Base-by-base conservation (phyloP, 352 stramenopile species). In the Phytopythium sindhum region DNA sequence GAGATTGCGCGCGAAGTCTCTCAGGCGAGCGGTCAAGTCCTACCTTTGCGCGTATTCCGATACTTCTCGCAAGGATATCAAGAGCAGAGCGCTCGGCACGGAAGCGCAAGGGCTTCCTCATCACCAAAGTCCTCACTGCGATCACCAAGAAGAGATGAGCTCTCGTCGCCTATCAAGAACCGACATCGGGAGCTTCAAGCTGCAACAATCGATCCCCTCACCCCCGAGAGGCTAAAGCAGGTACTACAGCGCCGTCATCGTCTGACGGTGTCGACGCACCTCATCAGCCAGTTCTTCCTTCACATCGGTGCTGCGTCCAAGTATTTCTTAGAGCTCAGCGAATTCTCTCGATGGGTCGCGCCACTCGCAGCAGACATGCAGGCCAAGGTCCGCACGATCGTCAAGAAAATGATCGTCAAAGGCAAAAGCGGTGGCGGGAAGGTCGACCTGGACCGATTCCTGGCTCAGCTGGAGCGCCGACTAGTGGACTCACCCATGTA, bases 241-340 rank as follows among this genome's bases (percentile, higher is more conserved):
- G 58, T 72, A 0, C 64, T 88, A 11, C 65, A 74, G 11, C 57
- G 44, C 29, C 24, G 61, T 3, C 67, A 82, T 59, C 57, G 58
- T 12, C 26, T 89, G 4, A 55, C 80, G 8, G 75, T 71, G 0
- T 86, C 75, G 2, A 80, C 58, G 1, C 69, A 85, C 15, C 67
- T 86, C 1, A 56, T 86, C 54, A 65, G 70, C 9, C 79, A 86
- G 51, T 89, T 86, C 57, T 89, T 86, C 56, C 44, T 76, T 21
- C 69, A 83, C 26, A 74, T 86, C 17, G 80, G 80, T 0, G 70
- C 75, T 0, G 14, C 56, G 0, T 83, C 74, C 9, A 75, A 78
- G 44, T 52, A 81, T 39, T 84, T 82, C 37, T 61, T 89, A 3
- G 80, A 85, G 23, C 64, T 86, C 0, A 26, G 65, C 17, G 44